phyloP scores from a whole-genome alignment of 106 monocot genomes.

The Dendrobium catenatum region DNA sequence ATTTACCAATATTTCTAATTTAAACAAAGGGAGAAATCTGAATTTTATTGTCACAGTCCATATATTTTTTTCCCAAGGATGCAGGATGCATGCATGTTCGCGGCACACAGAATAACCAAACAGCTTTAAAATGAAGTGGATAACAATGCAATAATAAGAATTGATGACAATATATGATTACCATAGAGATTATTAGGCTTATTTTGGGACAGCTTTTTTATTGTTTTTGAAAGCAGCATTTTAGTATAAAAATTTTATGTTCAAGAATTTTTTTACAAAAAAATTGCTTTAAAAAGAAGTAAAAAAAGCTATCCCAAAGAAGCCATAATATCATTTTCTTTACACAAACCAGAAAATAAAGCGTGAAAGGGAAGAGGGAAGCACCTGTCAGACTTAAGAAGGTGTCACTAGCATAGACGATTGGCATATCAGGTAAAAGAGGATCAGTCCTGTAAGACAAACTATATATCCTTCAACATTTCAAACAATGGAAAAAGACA shows the following conservation, averaged over 20 bases:
- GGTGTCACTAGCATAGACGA: conserved; percentile 90
- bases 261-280: no score
- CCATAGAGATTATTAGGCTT: background rate
- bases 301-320: no score
- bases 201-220: background rate
- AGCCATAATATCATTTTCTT: background rate
- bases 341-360: background rate
- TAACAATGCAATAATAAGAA: background rate
- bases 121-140: background rate
- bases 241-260: no score
- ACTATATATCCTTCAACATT: conserved; percentile 8
- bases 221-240: background rate
- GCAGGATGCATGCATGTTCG: background rate
- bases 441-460: conserved; percentile 72
- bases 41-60: background rate
- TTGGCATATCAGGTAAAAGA: conserved; percentile 77
- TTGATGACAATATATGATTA: background rate
- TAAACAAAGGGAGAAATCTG: background rate
- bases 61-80: background rate
- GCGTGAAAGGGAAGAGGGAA: background rate
- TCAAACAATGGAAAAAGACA: background rate
- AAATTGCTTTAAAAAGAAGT: no score
- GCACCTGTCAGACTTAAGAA: conserved; percentile 80
- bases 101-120: background rate
- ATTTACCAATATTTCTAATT: background rate